These are phyloP conservation scores for Pythium sukuiense DNA, from an alignment of 352 stramenopile genomes.

Conservation along the genomic window DNA sequence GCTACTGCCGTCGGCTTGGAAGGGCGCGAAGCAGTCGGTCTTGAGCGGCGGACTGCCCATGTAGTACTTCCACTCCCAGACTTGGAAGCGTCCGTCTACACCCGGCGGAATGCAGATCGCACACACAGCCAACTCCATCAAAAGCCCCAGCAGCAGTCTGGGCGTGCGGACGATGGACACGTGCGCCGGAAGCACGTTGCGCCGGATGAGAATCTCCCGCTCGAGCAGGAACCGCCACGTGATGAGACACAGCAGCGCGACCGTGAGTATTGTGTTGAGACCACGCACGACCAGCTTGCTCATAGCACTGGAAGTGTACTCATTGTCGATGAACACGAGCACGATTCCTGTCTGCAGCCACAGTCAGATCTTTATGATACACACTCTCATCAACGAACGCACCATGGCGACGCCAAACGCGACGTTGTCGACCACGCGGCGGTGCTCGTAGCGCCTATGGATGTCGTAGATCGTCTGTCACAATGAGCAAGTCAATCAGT, in stretches of 20 bases:
- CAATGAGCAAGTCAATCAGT: background rate
- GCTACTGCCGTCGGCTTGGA: conserved; percentile 32
- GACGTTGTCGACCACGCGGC: conserved; percentile 57
- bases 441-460: conserved; percentile 61
- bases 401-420: conserved; percentile 59
- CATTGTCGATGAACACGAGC: conserved; percentile 73
- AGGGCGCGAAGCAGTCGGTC: conserved; percentile 35
- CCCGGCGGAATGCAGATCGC: conserved; percentile 57
- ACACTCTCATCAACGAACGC: conserved; percentile 7
- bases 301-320: conserved; percentile 37
- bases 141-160: conserved; percentile 37
- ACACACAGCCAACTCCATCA: conserved; percentile 52
- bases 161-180: conserved; percentile 56
- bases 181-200: conserved; percentile 57
- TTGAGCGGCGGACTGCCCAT: conserved; percentile 25
- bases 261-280: conserved; percentile 44
- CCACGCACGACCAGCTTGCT: conserved; percentile 44
- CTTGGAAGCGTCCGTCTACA: conserved; percentile 42
- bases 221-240: conserved; percentile 56
- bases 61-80: conserved; percentile 77
- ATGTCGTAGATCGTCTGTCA: conserved; percentile 60
- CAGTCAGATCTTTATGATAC: too few species aligned
- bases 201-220: conserved; percentile 58
- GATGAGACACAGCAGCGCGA: conserved; percentile 50
- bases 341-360: conserved; percentile 41